Evolutionary conservation across 78 protist genomes (phyloP), one percentile per base, ranked within the genome.

Genomic region (Dictyostelium brefeldianum): DNA sequence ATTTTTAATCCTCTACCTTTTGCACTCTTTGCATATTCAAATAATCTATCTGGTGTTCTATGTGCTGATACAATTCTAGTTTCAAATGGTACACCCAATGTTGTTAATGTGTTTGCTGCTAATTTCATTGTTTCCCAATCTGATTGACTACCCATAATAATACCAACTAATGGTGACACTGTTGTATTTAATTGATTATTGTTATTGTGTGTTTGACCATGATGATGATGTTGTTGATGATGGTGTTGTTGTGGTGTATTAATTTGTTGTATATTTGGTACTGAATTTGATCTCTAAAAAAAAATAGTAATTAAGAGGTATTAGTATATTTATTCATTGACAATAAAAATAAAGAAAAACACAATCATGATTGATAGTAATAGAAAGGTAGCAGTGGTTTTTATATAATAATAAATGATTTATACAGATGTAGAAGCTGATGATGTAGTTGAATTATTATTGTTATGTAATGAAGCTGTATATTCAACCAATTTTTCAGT

Each of bases 121-220:
- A 50, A 51, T 65, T 75, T 51, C 98, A 98, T 97, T 12, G 83
- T 56, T 12, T 97, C 98, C 91, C 97, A 95, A 89, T 98, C 99
- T 5, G 98, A 96, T 89, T 98, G 98, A 78, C 96, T 85, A 56
- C 99, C 99, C 99, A 97, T 97, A 62, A 97, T 96, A 46, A 98
- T 71, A 22, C 98, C 96, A 25, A 97, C 98, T 11, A 91, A 36
- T 43, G 97, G 97, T 29, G 22, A 98, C 7, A 89, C 25, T 43
- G 97, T 96, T 29, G 22, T 54, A 31, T 25, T 65, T 46, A 11
- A 46, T 71, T 73, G 79, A 29, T 43, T 20, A 73, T 46, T 73
- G 75, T 31, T 14, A n/a, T n/a, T n/a, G n/a, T 67, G 18, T 73
- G 43, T 36, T 36, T 73, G 79, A 5, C 20, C 3, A 43, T 70